Evolutionary conservation across 23 red algal species (phyloP), one percentile per base, ranked within the genome.

Genomic region (Gracilariopsis chorda): DNA sequence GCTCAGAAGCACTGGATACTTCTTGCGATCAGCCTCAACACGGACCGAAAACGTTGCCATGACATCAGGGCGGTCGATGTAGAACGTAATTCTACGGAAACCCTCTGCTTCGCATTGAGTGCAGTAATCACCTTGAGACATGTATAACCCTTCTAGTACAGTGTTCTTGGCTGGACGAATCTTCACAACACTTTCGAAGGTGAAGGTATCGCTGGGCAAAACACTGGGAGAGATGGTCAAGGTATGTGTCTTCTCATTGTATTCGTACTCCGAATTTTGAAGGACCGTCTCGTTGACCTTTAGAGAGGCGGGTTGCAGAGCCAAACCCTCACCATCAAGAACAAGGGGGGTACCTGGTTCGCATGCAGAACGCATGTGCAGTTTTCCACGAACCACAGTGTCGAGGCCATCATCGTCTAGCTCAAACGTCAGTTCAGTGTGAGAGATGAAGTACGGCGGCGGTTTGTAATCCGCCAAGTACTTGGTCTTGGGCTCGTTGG

Each of bases 31-130:
- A 12, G 48, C 96, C 40, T 90, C 65, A 19, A 98, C 71, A 23
- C 52, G 51, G 44, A 93, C 92, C 8, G 73, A 47, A 63, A 91
- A 98, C n/a, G 71, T 88, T n/a, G 89, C 60, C 92, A 98, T 93
- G 0, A 98, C 96, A 65, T 98, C 96, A n/a, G 96, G 96, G 20
- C 96, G 69, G 70, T 98, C 96, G 39, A 87, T 74, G 84, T 86
- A 98, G 43, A 90, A 93, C 2, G 90, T 95, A 24, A 98, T 98
- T 40, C 87, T 80, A 16, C 96, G 83, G 53, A 98, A 98, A 2
- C 92, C 96, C 56, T 98, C 96, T 37, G 96, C 96, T 51, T 98
- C 96, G 63, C 96, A 98, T 63, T 98, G 96, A 2, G 93, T 98
- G 51, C 90, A 98, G 64, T 92, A 98, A 60, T 95, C 94, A 28